These are phyloP conservation scores for Cladosporium sp. DNA, from an alignment of 2,329 filamentous ascomycete genomes.

Conservation along the genomic window DNA sequence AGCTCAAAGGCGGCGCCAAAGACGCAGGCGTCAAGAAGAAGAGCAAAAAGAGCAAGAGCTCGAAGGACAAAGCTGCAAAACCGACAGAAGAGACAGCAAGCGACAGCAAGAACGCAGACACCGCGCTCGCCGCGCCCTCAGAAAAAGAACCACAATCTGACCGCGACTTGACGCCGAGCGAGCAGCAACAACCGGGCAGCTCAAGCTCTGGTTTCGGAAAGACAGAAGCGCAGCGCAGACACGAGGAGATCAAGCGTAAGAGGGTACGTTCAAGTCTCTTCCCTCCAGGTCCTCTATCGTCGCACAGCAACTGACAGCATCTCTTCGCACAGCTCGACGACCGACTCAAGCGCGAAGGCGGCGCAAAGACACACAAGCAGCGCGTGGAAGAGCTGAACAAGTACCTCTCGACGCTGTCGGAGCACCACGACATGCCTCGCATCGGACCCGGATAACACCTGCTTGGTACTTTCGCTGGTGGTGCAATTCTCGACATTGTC, in stretches of 20 bases:
- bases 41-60: constrained; percentile 30
- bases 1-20: constrained; percentile 71
- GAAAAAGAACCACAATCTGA: background rate
- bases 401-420: constrained; percentile 84
- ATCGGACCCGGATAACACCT: constrained; percentile 53
- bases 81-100: constrained; percentile 13
- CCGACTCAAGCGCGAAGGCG: constrained; percentile 71
- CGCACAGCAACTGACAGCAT: background rate
- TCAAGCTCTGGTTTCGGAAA: constrained; percentile 46
- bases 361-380: constrained; percentile 91
- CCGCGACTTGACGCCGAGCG: background rate
- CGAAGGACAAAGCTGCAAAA: background rate
- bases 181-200: background rate
- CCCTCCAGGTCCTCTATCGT: too few species aligned
- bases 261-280: constrained; percentile 54
- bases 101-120: background rate
- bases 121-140: background rate
- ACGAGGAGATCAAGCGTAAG: constrained; percentile 77
- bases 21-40: constrained; percentile 60
- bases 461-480: background rate
- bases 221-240: constrained; percentile 76
- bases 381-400: constrained; percentile 92
- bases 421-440: constrained; percentile 91
- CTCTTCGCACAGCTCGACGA: constrained; percentile 63
- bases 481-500: too few species aligned